Conservation (phyloP, 2,329 filamentous ascomycete genomes). For the Zalaria sp. region DNA sequence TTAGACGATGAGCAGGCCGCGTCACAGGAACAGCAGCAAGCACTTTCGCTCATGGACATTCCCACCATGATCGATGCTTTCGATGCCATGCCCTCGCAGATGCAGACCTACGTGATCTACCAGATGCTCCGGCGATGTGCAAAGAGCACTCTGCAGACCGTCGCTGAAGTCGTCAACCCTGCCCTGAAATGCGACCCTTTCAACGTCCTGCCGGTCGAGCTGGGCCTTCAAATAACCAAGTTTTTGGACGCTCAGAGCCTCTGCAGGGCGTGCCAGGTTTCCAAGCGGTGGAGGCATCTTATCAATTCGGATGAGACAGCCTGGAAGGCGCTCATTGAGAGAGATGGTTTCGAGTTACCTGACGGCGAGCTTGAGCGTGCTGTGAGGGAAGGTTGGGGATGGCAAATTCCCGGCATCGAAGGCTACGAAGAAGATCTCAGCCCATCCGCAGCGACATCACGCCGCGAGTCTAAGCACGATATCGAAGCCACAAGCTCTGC, state of each 20-base stretch:
- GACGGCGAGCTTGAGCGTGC: conserved; percentile 73
- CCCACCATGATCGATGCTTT: conserved; percentile 78
- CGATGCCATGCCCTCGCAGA: conserved; percentile 75
- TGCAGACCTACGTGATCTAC: conserved; percentile 96
- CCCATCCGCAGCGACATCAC: conserved; percentile 13
- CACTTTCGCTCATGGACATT: conserved; percentile 53
- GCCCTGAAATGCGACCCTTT: conserved; percentile 91
- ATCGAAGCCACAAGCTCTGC: neutral
- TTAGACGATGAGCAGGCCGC: too few relatives aligned
- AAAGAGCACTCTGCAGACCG: conserved; percentile 74
- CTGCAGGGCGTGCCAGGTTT: conserved; percentile 83
- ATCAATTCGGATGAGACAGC: conserved; percentile 88
- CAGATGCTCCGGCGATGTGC: conserved; percentile 81
- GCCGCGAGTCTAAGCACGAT: conserved; percentile 12
- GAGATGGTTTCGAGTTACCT: conserved; percentile 66
- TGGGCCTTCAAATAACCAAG: conserved; percentile 74
- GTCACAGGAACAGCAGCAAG: neutral
- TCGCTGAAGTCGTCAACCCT: conserved; percentile 84
- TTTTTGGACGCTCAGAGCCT: conserved; percentile 78
- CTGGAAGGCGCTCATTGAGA: conserved; percentile 86
- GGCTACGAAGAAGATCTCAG: conserved; percentile 75
- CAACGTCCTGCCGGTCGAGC: conserved; percentile 66
- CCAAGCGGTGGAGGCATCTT: conserved; percentile 82
- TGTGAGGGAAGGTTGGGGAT: conserved; percentile 88
- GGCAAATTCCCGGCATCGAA: conserved; percentile 64